Percentiles rank a stretch among this genome's conserved stretches.
Conservation (phyloP, 805 yeast genomes). For the Starmera dryadoides region DNA sequence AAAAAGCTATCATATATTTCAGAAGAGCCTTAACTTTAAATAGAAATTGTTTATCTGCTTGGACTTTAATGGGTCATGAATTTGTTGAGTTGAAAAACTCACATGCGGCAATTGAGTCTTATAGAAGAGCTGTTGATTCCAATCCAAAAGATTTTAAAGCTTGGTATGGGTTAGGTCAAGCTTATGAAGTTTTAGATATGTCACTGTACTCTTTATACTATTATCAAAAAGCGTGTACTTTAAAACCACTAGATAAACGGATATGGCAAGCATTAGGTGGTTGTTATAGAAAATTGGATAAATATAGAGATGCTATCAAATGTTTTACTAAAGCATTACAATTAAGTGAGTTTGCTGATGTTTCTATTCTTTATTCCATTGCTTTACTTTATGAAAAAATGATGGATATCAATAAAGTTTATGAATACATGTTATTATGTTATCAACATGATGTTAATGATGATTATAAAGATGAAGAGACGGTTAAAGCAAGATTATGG, state of each 20-base stretch:
- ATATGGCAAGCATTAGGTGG: constrained; percentile 96
- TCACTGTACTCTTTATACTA: constrained; percentile 86
- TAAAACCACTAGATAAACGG: constrained; percentile 83
- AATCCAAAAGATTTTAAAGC: constrained; percentile 88
- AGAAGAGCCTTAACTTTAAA: constrained; percentile 81
- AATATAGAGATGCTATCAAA: constrained; percentile 65
- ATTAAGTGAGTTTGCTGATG: constrained; percentile 46
- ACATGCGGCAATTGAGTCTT: constrained; percentile 95
- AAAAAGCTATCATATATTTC: constrained; percentile 88
- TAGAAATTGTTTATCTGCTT: constrained; percentile 77
- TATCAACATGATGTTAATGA: constrained; percentile 51
- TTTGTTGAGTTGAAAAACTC: constrained; percentile 93
- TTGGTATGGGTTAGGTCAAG: constrained; percentile 98
- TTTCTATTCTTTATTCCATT: constrained; percentile 52
- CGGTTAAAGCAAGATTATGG: constrained; percentile 81
- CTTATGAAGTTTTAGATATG: constrained; percentile 95
- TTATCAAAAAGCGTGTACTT: constrained; percentile 82
- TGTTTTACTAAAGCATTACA: constrained; percentile 74
- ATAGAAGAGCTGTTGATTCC: constrained; percentile 87
- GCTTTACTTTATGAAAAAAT: constrained; percentile 60
- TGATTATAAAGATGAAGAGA: constrained; percentile 59
- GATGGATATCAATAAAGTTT: constrained; percentile 28
- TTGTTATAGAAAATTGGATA: constrained; percentile 75
- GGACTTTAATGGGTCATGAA: constrained; percentile 99
- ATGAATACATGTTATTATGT: constrained; percentile 38